Evolutionary conservation across 2,329 filamentous ascomycete genomes (phyloP).

Genomic region (Stemphylium lycopersici): DNA sequence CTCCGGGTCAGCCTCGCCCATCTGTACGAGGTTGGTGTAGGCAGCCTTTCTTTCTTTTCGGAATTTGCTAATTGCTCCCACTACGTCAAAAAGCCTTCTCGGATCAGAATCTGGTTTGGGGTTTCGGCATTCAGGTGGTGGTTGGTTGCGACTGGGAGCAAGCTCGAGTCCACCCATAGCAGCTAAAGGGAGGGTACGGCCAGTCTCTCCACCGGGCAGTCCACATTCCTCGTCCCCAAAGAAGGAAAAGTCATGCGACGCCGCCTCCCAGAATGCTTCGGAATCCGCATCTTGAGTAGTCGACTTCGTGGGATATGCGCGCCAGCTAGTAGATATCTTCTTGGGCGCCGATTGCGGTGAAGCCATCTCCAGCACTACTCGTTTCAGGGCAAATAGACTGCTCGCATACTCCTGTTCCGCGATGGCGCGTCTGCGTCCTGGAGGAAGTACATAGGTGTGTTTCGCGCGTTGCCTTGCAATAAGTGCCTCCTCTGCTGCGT

Average conservation of each 20-base stretch:
- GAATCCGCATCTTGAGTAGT: constrained; percentile 65
- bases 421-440: constrained; percentile 57
- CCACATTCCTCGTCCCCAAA: constrained; percentile 65
- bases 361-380: constrained; percentile 61
- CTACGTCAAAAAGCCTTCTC: constrained; percentile 53
- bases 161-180: constrained; percentile 54
- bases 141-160: constrained; percentile 20
- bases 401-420: constrained; percentile 58
- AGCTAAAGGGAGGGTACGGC: constrained; percentile 53
- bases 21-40: constrained; percentile 49
- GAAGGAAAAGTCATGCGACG: constrained; percentile 66
- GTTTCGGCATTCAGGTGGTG: constrained; percentile 10
- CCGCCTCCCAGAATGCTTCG: constrained; percentile 65
- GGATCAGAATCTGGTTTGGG: constrained; percentile 3
- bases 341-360: constrained; percentile 33
- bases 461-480: constrained; percentile 60
- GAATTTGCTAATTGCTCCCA: constrained; percentile 61
- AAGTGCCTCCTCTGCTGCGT: constrained; percentile 61
- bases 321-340: constrained; percentile 53
- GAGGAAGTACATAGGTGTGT: constrained; percentile 65
- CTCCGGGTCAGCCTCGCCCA: constrained; percentile 39
- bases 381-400: constrained; percentile 60
- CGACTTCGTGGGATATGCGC: constrained; percentile 56
- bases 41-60: constrained; percentile 59
- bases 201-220: constrained; percentile 54